A percentile compares a stretch with the other conserved stretches of the same genome.
Evolutionary conservation across 768 basidiomycete species (phyloP).

Genomic region (Boletus edulis): DNA sequence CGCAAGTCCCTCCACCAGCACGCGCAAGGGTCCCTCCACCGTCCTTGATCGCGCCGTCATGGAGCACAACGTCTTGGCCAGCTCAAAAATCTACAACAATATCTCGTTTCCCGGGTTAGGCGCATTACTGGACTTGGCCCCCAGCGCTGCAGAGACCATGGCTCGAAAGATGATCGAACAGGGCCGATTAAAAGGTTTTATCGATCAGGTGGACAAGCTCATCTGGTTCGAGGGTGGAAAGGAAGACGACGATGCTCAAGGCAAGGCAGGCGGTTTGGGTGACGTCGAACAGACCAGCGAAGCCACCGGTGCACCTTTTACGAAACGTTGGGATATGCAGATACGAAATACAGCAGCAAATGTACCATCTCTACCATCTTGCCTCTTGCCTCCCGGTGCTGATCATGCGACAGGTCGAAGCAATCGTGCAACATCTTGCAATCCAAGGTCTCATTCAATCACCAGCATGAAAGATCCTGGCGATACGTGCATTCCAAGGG

Average conservation of each 20-base stretch:
- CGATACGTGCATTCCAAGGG: slow-evolving; percentile 14
- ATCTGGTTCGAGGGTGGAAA: slow-evolving; percentile 88
- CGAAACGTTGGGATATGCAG: slow-evolving; percentile 94
- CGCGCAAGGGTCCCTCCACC: slow-evolving; percentile 88
- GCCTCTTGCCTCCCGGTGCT: background rate
- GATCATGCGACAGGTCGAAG: slow-evolving; percentile 59
- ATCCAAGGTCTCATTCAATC: slow-evolving; percentile 62
- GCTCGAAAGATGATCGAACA: slow-evolving; percentile 99
- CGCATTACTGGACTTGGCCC: slow-evolving; percentile 81
- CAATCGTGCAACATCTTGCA: slow-evolving; percentile 79
- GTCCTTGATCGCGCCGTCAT: slow-evolving; percentile 97
- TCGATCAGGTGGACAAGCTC: slow-evolving; percentile 93
- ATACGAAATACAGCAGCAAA: slow-evolving; percentile 87
- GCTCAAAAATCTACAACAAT: slow-evolving; percentile 96
- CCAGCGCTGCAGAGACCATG: slow-evolving; percentile 95
- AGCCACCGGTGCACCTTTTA: slow-evolving; percentile 86
- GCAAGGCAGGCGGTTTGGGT: slow-evolving; percentile 91
- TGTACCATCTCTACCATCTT: slow-evolving; percentile 41
- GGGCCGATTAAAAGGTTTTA: slow-evolving; percentile 85
- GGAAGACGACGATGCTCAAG: slow-evolving; percentile 91
- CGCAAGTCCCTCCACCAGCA: slow-evolving; percentile 73
- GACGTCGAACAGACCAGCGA: slow-evolving; percentile 83
- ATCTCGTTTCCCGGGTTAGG: slow-evolving; percentile 96
- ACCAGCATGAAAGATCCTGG: slow-evolving; percentile 16
- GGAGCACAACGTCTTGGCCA: slow-evolving; percentile 97